Evolutionary conservation across 1,139 yeast genomes (phyloP).

Genomic region (Suhomyces terraborum): DNA sequence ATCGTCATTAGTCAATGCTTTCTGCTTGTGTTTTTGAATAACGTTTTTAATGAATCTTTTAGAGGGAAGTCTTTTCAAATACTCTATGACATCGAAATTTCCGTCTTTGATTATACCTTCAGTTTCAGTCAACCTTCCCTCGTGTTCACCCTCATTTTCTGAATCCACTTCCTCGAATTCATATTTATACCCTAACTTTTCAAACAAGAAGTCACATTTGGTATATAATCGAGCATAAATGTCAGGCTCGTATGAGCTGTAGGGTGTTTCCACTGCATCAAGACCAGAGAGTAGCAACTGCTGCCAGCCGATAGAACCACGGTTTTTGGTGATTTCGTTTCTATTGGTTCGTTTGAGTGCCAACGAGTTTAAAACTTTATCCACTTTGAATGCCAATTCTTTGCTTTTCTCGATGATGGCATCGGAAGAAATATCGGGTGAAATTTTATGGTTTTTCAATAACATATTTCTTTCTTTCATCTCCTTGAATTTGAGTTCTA

Average conservation of each 20-base stretch:
- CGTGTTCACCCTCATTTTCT: slow-evolving; percentile 13
- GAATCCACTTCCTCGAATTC: slow-evolving; percentile 23
- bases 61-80: slow-evolving; percentile 14
- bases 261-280: slow-evolving; percentile 21
- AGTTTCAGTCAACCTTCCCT: slow-evolving; percentile 1
- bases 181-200: slow-evolving; percentile 24
- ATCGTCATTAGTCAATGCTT: slow-evolving; percentile 4
- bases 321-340: slow-evolving; percentile 14
- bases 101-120: slow-evolving; percentile 1
- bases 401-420: slow-evolving; percentile 24
- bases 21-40: not conserved
- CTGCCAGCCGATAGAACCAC: slow-evolving; percentile 27
- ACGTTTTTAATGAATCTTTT: not conserved
- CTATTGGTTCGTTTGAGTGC: slow-evolving; percentile 6
- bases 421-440: slow-evolving; percentile 25
- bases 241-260: slow-evolving; percentile 15
- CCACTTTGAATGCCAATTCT: slow-evolving; percentile 26
- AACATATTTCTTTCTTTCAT: slow-evolving; percentile 7
- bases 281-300: slow-evolving; percentile 30
- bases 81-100: slow-evolving; percentile 22
- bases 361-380: slow-evolving; percentile 17
- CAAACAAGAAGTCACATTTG: slow-evolving; percentile 28
- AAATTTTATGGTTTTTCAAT: slow-evolving; percentile 7
- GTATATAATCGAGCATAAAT: slow-evolving; percentile 19
- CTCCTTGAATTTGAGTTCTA: slow-evolving; percentile 20